Percentiles rank a stretch among this genome's conserved stretches.
These are phyloP conservation scores for Crithidia expoeki DNA, from an alignment of 208 protist genomes.

Conservation along the genomic window DNA sequence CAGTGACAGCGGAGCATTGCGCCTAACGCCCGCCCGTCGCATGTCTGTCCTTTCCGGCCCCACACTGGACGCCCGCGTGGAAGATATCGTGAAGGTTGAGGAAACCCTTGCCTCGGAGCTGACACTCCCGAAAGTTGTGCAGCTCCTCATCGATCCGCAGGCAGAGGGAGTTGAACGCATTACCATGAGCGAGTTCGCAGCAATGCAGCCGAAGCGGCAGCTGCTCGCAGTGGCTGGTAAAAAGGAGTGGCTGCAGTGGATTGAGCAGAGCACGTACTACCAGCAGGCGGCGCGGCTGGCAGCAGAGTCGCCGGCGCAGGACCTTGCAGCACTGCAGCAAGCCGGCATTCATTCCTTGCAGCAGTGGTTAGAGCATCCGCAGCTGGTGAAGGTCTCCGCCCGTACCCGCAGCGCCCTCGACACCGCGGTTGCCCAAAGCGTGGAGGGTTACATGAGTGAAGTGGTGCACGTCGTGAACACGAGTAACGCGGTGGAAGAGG, in stretches of 20 bases:
- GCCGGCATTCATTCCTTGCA: constrained; percentile 78
- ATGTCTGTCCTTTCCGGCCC: constrained; percentile 35
- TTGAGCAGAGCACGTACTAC: constrained; percentile 74
- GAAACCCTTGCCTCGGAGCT: constrained; percentile 51
- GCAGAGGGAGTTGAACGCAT: constrained; percentile 72
- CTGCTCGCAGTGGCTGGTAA: constrained; percentile 61
- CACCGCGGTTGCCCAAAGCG: constrained; percentile 76
- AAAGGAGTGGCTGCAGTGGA: constrained; percentile 78
- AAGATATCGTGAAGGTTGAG: constrained; percentile 72
- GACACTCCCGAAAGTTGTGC: constrained; percentile 66
- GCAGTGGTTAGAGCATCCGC: constrained; percentile 81
- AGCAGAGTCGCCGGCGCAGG: constrained; percentile 60
- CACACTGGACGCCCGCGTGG: constrained; percentile 70
- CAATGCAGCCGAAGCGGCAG: constrained; percentile 82
- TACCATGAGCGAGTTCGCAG: constrained; percentile 67
- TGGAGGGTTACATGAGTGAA: constrained; percentile 71
- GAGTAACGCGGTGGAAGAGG: constrained; percentile 41
- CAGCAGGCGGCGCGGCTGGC: constrained; percentile 70
- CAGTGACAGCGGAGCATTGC: constrained; percentile 25
- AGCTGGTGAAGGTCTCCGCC: constrained; percentile 75
- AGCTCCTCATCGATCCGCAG: constrained; percentile 79
- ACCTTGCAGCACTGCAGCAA: constrained; percentile 65
- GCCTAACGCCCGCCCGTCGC: constrained; percentile 31
- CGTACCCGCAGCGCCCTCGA: constrained; percentile 77
- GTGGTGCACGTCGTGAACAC: constrained; percentile 67